Evolutionary conservation across 495 filamentous ascomycete species (phyloP).

Genomic region (Penicillium tannophilum): DNA sequence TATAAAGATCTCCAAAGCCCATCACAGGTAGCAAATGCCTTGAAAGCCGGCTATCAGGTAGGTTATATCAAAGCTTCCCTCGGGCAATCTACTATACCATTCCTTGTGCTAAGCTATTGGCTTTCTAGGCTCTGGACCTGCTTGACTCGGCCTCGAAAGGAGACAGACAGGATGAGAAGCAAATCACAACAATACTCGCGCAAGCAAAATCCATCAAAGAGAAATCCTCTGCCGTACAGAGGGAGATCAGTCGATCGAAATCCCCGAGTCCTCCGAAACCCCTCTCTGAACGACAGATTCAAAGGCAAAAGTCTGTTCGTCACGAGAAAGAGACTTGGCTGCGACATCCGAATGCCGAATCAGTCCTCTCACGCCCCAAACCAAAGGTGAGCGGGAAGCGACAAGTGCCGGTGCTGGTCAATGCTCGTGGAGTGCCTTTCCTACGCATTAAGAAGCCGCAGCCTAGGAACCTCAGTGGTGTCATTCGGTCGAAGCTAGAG

Average conservation of each 20-base stretch:
- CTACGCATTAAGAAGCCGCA: slow-evolving; percentile 73
- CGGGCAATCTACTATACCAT: not conserved
- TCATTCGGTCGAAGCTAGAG: slow-evolving; percentile 56
- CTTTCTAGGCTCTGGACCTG: slow-evolving; percentile 39
- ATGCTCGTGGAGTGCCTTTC: slow-evolving; percentile 64
- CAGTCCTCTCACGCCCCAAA: slow-evolving; percentile 46
- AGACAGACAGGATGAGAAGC: slow-evolving; percentile 23
- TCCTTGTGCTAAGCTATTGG: slow-evolving; percentile 20
- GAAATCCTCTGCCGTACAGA: slow-evolving; percentile 25
- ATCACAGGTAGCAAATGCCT: slow-evolving; percentile 53
- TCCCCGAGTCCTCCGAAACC: slow-evolving; percentile 19
- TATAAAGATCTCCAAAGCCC: slow-evolving; percentile 57
- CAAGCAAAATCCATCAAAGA: slow-evolving; percentile 22
- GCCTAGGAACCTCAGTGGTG: slow-evolving; percentile 54
- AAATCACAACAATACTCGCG: slow-evolving; percentile 29
- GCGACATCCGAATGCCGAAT: slow-evolving; percentile 42
- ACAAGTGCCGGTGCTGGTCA: slow-evolving; percentile 60
- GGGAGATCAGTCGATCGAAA: slow-evolving; percentile 7
- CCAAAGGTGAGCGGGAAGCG: slow-evolving; percentile 54
- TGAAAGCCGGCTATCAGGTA: slow-evolving; percentile 70
- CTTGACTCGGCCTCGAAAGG: slow-evolving; percentile 42
- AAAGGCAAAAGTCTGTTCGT: slow-evolving; percentile 29
- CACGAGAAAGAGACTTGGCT: slow-evolving; percentile 31
- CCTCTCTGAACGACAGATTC: slow-evolving; percentile 24
- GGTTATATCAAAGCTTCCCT: slow-evolving; percentile 5